A percentile compares a stretch with the other conserved stretches of the same genome.
phyloP scores from a whole-genome alignment of 345 rosid genomes.

The Carallia brachiata region DNA sequence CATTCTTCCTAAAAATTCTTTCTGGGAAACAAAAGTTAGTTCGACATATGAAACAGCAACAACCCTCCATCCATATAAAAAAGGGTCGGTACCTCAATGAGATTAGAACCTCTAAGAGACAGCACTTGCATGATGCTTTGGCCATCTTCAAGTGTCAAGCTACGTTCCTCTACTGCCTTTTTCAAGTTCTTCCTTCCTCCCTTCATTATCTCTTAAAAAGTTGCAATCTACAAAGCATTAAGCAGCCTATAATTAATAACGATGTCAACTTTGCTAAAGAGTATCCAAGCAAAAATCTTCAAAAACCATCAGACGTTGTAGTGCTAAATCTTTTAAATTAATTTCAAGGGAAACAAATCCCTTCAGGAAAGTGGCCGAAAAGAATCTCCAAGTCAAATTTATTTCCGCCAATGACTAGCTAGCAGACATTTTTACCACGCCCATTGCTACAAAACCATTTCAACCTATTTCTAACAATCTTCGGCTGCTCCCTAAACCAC shows the following conservation, averaged over 20 bases:
- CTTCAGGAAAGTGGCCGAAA: background rate
- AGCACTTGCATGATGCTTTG: slow-evolving; percentile 71
- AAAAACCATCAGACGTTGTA: background rate
- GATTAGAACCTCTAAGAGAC: slow-evolving; percentile 88
- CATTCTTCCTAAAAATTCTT: too few relatives aligned
- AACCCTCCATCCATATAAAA: background rate
- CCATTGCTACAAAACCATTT: too few relatives aligned
- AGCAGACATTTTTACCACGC: too few relatives aligned
- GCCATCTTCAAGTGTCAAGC: slow-evolving; percentile 55
- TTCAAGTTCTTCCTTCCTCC: slow-evolving; percentile 86
- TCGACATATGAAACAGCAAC: background rate
- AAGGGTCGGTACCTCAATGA: slow-evolving; percentile 55
- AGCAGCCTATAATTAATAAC: background rate
- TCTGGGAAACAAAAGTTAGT: too few relatives aligned
- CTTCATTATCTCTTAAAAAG: slow-evolving; percentile 36
- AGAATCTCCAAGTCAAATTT: too few relatives aligned
- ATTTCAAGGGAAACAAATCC: background rate
- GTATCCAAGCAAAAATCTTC: background rate
- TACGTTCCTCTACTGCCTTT: slow-evolving; percentile 61
- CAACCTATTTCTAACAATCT: too few relatives aligned
- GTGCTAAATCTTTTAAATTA: background rate
- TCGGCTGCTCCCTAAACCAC: too few relatives aligned
- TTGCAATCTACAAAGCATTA: background rate
- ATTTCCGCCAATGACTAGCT: too few relatives aligned
- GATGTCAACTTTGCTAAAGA: background rate